Conservation (phyloP, 106 monocot species). For the Dendrobium catenatum region DNA sequence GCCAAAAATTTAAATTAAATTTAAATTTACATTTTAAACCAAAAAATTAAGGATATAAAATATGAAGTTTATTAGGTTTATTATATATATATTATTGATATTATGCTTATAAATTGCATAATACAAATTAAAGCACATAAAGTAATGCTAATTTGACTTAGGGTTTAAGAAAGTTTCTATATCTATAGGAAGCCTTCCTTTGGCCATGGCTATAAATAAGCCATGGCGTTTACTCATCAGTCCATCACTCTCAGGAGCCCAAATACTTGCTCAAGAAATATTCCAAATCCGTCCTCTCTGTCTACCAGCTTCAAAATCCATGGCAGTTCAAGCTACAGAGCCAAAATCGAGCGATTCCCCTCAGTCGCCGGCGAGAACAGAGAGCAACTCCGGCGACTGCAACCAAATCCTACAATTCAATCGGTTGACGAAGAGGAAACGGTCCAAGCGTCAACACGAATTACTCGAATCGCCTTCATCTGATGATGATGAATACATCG, state of each 20-base stretch:
- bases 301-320: not conserved
- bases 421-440: slow-evolving; percentile 36
- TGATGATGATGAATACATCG: slow-evolving; percentile 64
- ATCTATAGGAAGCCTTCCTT: no score
- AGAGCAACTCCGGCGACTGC: not conserved
- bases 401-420: not conserved
- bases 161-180: no score
- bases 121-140: no score
- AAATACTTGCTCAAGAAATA: not conserved
- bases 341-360: not conserved
- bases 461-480: slow-evolving; percentile 12
- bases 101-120: no score
- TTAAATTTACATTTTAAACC: no score
- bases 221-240: not conserved
- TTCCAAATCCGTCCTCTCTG: not conserved
- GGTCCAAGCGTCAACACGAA: slow-evolving; percentile 21
- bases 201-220: not conserved
- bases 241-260: not conserved
- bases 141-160: no score
- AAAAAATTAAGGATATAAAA: no score
- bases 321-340: not conserved
- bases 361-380: not conserved
- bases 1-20: no score
- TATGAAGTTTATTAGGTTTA: no score
- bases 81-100: no score